Conservation (phyloP, 495 filamentous ascomycete genomes). For the Hypoxylon fuscum region DNA sequence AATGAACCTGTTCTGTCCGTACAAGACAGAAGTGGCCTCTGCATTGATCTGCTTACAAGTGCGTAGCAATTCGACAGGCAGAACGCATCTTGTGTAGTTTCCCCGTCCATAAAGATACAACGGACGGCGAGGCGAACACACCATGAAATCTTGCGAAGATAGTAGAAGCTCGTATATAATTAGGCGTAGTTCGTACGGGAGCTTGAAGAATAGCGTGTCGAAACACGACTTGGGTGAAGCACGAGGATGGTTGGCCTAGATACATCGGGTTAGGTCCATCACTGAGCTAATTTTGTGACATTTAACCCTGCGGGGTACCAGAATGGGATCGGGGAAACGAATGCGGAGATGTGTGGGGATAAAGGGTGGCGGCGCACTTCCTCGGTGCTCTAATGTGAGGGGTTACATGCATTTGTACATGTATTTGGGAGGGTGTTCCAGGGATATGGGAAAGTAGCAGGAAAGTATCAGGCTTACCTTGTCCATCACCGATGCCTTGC, state of each 20-base stretch:
- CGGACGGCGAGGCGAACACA: constrained; percentile 22
- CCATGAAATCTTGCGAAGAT: constrained; percentile 34
- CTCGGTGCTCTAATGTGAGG: no score
- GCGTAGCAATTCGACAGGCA: constrained; percentile 40
- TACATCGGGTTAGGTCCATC: no score
- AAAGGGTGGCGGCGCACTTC: neutral
- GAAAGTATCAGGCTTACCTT: constrained; percentile 4
- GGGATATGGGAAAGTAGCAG: neutral
- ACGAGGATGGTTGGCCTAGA: no score
- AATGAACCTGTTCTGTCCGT: constrained; percentile 42
- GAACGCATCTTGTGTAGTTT: neutral
- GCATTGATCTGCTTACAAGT: constrained; percentile 44
- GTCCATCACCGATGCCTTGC: neutral
- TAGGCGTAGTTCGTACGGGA: constrained; percentile 55
- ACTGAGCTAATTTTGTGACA: no score
- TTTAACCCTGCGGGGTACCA: no score
- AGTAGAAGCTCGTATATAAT: constrained; percentile 53
- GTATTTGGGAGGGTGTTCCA: neutral
- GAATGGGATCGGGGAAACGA: neutral
- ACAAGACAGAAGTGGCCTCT: constrained; percentile 47
- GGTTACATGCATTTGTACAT: neutral
- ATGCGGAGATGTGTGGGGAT: neutral
- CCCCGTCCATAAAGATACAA: constrained; percentile 1
- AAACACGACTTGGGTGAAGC: no score
- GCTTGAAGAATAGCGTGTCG: constrained; percentile 46